A percentile compares a stretch with the other conserved stretches of the same genome.
These are phyloP conservation scores for Fusarium lateritium DNA, from an alignment of 2,329 filamentous ascomycete species.

Conservation along the genomic window DNA sequence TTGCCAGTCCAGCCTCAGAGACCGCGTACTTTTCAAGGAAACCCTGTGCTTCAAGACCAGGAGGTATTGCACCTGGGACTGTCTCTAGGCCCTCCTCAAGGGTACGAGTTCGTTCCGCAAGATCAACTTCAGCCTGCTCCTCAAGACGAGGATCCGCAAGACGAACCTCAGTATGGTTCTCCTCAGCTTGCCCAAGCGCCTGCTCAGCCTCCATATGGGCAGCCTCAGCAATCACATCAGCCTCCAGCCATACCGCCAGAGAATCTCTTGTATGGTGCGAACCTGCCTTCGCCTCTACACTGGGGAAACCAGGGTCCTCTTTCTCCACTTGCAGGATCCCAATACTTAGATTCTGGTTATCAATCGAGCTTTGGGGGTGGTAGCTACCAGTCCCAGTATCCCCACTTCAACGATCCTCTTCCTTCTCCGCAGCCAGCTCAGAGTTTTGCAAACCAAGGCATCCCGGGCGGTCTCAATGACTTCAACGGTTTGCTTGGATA, in stretches of 20 bases:
- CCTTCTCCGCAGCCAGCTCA: not conserved
- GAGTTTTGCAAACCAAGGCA: not conserved
- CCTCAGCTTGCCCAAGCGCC: not conserved
- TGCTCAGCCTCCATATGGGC: not conserved
- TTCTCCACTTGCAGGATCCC: not conserved
- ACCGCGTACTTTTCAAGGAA: constrained; percentile 10
- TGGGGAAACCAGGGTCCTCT: too few species aligned
- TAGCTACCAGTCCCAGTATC: not conserved
- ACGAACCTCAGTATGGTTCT: not conserved
- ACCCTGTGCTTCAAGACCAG: constrained; percentile 18
- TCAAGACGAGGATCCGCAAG: not conserved
- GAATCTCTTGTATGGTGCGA: too few species aligned
- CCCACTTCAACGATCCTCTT: not conserved
- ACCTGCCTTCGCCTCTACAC: too few species aligned
- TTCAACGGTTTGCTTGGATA: not conserved
- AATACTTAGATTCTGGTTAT: not conserved
- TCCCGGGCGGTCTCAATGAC: not conserved
- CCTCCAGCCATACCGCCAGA: too few species aligned
- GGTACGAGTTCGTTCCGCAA: too few species aligned
- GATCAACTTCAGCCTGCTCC: not conserved
- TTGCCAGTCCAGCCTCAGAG: too few species aligned
- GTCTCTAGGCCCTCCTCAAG: not conserved
- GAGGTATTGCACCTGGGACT: not conserved
- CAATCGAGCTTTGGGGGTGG: too few species aligned
- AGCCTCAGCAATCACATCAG: not conserved